A percentile compares a stretch with the other conserved stretches of the same genome.
phyloP scores from a whole-genome alignment of 2,329 filamentous ascomycete species.

The Paracorniculantispora psalliotae region DNA sequence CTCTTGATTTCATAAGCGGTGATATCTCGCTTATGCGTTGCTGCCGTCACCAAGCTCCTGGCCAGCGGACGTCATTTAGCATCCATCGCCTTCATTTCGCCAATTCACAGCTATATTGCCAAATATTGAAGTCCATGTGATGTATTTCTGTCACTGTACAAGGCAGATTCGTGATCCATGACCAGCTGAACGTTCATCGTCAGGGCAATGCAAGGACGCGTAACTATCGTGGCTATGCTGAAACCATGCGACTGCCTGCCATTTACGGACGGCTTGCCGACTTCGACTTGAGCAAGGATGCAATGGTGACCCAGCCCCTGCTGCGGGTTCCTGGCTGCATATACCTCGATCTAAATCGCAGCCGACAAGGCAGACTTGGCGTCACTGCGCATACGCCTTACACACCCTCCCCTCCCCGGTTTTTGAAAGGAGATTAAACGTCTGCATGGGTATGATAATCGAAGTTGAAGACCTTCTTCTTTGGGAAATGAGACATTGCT shows the following conservation, averaged over 20 bases:
- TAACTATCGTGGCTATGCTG: slow-evolving; percentile 9
- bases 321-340: background rate
- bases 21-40: background rate
- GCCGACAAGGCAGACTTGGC: background rate
- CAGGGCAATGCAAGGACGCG: background rate
- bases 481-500: background rate
- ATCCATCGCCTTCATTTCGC: background rate
- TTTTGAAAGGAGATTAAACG: background rate
- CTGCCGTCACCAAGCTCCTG: background rate
- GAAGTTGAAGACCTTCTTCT: background rate
- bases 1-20: background rate
- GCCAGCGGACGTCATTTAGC: background rate
- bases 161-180: background rate
- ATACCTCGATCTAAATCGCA: background rate
- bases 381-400: background rate
- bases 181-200: background rate
- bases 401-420: background rate
- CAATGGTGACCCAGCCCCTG: background rate
- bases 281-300: background rate
- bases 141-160: too few relatives aligned
- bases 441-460: background rate
- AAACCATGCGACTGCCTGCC: background rate
- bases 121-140: too few relatives aligned
- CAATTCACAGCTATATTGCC: background rate
- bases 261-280: background rate